Conservation (phyloP, 331 rosid species). For the Malus hybrid region DNA sequence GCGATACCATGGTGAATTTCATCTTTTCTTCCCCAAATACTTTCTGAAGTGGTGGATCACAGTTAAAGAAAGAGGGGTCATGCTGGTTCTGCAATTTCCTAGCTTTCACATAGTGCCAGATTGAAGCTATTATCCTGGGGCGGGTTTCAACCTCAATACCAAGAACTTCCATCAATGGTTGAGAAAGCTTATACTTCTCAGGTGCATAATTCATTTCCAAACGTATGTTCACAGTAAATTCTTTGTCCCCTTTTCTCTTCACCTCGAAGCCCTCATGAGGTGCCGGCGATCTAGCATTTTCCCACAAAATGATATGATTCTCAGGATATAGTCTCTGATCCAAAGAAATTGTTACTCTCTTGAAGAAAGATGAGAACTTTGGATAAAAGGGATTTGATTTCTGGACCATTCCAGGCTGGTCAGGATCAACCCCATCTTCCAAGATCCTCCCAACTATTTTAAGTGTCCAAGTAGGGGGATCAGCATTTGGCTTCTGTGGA, state of each 20-base stretch:
- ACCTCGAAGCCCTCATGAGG: constrained; percentile 99
- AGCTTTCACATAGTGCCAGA: constrained; percentile 99
- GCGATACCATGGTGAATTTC: constrained; percentile 90
- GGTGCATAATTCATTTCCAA: constrained; percentile 92
- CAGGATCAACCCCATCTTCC: constrained; percentile 98
- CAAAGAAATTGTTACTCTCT: constrained; percentile 77
- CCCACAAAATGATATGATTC: constrained; percentile 74
- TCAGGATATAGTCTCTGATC: constrained; percentile 97
- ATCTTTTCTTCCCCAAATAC: constrained; percentile 93
- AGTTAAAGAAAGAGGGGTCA: constrained; percentile 75
- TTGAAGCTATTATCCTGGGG: constrained; percentile 88
- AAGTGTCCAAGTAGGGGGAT: constrained; percentile 92
- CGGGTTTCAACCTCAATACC: constrained; percentile 99
- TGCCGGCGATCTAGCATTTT: constrained; percentile 70
- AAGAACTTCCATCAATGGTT: constrained; percentile 85
- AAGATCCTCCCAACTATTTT: constrained; percentile 92
- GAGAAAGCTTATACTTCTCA: constrained; percentile 90
- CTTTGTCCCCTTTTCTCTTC: constrained; percentile 94
- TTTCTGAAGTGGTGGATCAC: constrained; percentile 89
- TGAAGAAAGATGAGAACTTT: constrained; percentile 86
- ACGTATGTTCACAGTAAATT: constrained; percentile 60
- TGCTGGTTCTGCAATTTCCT: constrained; percentile 83
- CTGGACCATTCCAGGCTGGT: constrained; percentile 84
- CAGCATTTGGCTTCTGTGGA: constrained; percentile 81
- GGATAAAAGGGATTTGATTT: constrained; percentile 79